phyloP scores from a whole-genome alignment of 306 rosid species.

The Astragalus membranaceus region DNA sequence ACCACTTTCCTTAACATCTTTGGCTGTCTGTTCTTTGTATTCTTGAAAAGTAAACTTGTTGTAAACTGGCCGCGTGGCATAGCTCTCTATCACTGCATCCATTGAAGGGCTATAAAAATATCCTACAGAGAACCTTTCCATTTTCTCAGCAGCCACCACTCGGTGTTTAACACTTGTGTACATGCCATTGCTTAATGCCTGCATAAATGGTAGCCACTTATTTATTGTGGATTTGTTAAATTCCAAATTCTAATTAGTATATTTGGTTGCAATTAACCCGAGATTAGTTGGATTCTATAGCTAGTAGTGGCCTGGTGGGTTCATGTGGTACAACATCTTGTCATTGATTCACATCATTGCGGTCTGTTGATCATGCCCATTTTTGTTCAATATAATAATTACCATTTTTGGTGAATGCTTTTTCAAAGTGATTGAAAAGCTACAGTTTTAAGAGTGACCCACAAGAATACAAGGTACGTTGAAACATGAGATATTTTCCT shows the following conservation, averaged over 20 bases:
- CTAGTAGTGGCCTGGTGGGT: no score
- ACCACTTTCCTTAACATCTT: slow-evolving; percentile 57
- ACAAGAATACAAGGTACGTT: no score
- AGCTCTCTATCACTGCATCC: slow-evolving; percentile 42
- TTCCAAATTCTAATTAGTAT: not conserved
- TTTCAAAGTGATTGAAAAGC: no score
- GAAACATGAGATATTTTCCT: no score
- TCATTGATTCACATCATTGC: no score
- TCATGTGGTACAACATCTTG: no score
- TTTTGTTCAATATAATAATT: no score
- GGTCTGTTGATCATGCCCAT: no score
- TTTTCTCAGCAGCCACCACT: slow-evolving; percentile 37
- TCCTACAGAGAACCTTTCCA: slow-evolving; percentile 62
- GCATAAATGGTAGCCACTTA: slow-evolving; percentile 6
- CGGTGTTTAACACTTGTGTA: slow-evolving; percentile 62
- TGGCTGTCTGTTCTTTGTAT: slow-evolving; percentile 35
- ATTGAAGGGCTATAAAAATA: slow-evolving; percentile 56
- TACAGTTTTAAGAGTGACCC: no score
- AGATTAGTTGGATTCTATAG: no score
- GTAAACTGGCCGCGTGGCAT: slow-evolving; percentile 28
- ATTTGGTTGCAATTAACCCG: not conserved
- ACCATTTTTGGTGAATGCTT: no score
- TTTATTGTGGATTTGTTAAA: not conserved
- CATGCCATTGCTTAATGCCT: slow-evolving; percentile 70
- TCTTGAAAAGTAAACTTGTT: slow-evolving; percentile 52